A percentile compares a stretch with the other conserved stretches of the same genome.
phyloP scores from a whole-genome alignment of 129 eudicot species.

The Ambrosia trifida region DNA sequence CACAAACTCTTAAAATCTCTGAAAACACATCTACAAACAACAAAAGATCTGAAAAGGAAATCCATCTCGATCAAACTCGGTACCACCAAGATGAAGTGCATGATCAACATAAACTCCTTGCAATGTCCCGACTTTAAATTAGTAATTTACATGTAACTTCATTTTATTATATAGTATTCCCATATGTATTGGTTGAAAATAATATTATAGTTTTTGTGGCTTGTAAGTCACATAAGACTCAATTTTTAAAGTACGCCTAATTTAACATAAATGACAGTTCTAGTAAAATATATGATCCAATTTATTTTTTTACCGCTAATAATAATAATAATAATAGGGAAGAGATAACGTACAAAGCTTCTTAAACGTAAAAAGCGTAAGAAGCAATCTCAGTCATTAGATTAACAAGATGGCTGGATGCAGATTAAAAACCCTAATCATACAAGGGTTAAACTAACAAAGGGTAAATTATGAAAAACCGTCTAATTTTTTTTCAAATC shows the following conservation, averaged over 20 bases:
- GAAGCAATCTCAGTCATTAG: too few relatives aligned
- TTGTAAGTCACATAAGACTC: background rate
- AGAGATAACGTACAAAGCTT: too few relatives aligned
- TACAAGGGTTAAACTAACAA: too few relatives aligned
- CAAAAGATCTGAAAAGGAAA: slow-evolving; percentile 10
- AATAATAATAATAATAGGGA: too few relatives aligned
- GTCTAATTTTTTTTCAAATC: too few relatives aligned
- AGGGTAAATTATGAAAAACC: too few relatives aligned
- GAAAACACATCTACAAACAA: slow-evolving; percentile 11
- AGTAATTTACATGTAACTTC: slow-evolving; percentile 1
- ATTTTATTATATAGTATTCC: background rate
- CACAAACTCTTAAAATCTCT: slow-evolving; percentile 33
- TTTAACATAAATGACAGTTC: background rate
- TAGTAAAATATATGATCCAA: too few relatives aligned
- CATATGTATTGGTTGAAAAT: background rate
- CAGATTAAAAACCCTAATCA: too few relatives aligned
- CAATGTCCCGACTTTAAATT: slow-evolving; percentile 46
- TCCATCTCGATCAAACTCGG: too few relatives aligned
- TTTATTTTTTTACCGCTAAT: too few relatives aligned
- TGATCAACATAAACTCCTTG: slow-evolving; percentile 29
- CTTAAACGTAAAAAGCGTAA: too few relatives aligned
- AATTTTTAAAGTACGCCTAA: background rate
- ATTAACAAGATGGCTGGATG: too few relatives aligned
- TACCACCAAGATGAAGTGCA: slow-evolving; percentile 24
- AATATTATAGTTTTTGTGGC: background rate